These are phyloP conservation scores for Termitomyces sp. DNA, from an alignment of 768 basidiomycete species.

Conservation along the genomic window DNA sequence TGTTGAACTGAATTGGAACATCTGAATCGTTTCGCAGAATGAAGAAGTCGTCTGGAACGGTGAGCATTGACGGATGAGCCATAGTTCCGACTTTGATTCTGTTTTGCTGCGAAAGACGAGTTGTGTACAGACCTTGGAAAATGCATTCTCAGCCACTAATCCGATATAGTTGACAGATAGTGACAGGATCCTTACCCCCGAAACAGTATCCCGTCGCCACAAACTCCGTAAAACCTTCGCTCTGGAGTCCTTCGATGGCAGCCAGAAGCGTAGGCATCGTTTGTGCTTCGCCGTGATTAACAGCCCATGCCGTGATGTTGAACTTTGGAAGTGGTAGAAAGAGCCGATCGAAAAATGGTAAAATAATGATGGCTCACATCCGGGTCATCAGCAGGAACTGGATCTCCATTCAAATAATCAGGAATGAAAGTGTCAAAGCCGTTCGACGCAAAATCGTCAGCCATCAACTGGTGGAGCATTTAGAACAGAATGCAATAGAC, in stretches of 20 bases:
- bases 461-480: constrained; percentile 8
- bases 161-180: too few species aligned
- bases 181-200: constrained; percentile 13
- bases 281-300: constrained; percentile 21
- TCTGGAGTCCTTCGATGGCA: constrained; percentile 26
- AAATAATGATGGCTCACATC: background rate
- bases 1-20: constrained; percentile 13
- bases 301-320: constrained; percentile 24
- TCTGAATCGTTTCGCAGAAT: constrained; percentile 8
- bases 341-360: background rate
- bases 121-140: constrained; percentile 21
- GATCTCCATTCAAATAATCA: constrained; percentile 16
- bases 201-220: constrained; percentile 32
- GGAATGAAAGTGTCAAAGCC: constrained; percentile 15
- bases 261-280: constrained; percentile 26
- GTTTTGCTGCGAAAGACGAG: constrained; percentile 25
- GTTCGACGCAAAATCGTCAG: constrained; percentile 16
- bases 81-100: constrained; percentile 21
- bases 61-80: constrained; percentile 29
- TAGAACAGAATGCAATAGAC: background rate
- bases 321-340: background rate
- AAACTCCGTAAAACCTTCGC: constrained; percentile 27
- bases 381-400: constrained; percentile 13
- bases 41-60: constrained; percentile 28
- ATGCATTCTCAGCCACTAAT: background rate